Conservation (phyloP, 352 stramenopile species). For the Pythium brachiatum region DNA sequence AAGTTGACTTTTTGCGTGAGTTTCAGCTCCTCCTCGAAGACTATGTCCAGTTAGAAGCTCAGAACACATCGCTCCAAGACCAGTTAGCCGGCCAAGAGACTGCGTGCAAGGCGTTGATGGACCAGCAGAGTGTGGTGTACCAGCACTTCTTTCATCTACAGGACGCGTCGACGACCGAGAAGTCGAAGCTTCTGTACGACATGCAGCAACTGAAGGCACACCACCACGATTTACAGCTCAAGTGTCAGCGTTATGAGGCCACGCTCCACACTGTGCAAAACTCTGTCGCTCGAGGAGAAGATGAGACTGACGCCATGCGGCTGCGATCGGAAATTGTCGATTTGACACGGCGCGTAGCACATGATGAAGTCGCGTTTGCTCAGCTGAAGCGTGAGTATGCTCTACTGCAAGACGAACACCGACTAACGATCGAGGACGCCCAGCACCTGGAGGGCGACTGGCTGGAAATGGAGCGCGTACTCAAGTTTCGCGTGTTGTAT, state of each 20-base stretch:
- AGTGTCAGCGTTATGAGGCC: constrained; percentile 56
- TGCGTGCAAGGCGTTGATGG: constrained; percentile 54
- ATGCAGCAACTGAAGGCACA: constrained; percentile 37
- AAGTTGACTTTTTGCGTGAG: constrained; percentile 61
- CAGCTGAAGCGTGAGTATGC: constrained; percentile 63
- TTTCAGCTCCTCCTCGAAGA: constrained; percentile 73
- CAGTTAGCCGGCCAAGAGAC: constrained; percentile 50
- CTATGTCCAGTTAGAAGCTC: constrained; percentile 38
- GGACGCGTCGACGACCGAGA: constrained; percentile 36
- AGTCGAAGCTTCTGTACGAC: constrained; percentile 32
- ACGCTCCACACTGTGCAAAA: constrained; percentile 41
- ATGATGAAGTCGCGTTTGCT: constrained; percentile 83
- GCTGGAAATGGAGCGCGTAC: constrained; percentile 84
- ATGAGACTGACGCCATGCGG: constrained; percentile 32
- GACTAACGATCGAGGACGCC: constrained; percentile 26
- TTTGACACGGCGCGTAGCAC: constrained; percentile 67
- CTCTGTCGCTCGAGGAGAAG: not conserved
- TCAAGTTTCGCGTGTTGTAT: constrained; percentile 89
- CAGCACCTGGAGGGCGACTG: constrained; percentile 60
- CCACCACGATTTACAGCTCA: constrained; percentile 44
- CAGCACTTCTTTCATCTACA: constrained; percentile 71
- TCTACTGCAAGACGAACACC: constrained; percentile 33
- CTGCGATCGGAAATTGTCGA: constrained; percentile 56
- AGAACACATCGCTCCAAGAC: constrained; percentile 46
- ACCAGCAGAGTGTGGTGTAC: constrained; percentile 74